A percentile compares a stretch with the other conserved stretches of the same genome.
Conservation (phyloP, 208 protist genomes). For the Trichomonas tenax region DNA sequence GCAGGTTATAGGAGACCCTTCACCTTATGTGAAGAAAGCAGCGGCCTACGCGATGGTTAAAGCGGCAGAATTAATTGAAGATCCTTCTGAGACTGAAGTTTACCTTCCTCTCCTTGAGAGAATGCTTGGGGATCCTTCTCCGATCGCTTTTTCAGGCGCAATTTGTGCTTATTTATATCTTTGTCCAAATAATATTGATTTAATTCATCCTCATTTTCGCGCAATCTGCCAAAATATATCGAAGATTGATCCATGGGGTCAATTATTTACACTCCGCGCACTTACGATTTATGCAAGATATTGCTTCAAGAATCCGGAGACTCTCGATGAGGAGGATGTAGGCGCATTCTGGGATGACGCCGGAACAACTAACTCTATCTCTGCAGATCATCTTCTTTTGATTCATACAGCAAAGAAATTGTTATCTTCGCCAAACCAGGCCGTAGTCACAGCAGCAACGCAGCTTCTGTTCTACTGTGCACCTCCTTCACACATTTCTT, state of each 20-base stretch:
- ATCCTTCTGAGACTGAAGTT: background rate
- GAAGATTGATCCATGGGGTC: background rate
- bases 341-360: background rate
- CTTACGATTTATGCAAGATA: background rate
- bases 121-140: background rate
- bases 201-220: background rate
- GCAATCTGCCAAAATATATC: background rate
- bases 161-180: background rate
- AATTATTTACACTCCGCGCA: background rate
- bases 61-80: background rate
- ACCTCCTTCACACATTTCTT: background rate
- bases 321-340: background rate
- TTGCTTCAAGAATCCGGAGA: slow-evolving; percentile 10
- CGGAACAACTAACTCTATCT: background rate
- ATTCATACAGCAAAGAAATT: background rate
- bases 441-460: background rate
- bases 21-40: background rate
- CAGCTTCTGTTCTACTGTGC: background rate
- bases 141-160: background rate
- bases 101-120: background rate
- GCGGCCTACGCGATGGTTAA: background rate
- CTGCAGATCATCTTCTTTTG: background rate
- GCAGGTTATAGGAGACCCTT: slow-evolving; percentile 1
- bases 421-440: background rate
- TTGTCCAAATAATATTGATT: background rate